A percentile compares a stretch with the other conserved stretches of the same genome.
Evolutionary conservation across 768 basidiomycete species (phyloP).

Genomic region (Fistulinella prunicolor): DNA sequence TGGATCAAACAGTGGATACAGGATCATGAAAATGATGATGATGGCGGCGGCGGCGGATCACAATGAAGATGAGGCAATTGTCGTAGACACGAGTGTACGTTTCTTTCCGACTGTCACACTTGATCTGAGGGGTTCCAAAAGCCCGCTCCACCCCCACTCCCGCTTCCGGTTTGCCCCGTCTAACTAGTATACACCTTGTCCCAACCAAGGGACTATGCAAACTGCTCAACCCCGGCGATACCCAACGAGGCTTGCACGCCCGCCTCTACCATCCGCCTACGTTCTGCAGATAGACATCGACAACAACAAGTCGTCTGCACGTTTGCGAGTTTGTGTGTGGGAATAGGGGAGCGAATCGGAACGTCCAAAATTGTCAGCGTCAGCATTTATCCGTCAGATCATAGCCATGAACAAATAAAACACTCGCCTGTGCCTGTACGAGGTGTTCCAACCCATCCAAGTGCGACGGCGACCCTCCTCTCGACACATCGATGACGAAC

Average conservation of each 20-base stretch:
- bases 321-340: too few relatives aligned
- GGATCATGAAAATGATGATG: slow-evolving; percentile 16
- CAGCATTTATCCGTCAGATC: not conserved
- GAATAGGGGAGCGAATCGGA: too few relatives aligned
- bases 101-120: too few relatives aligned
- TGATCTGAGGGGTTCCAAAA: too few relatives aligned
- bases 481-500: not conserved
- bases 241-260: slow-evolving; percentile 10
- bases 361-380: too few relatives aligned
- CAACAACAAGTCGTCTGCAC: not conserved
- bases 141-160: too few relatives aligned
- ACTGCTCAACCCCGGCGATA: not conserved
- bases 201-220: not conserved
- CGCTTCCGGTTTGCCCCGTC: too few relatives aligned
- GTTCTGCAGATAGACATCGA: not conserved
- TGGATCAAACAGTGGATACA: slow-evolving; percentile 82
- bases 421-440: too few relatives aligned
- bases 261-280: not conserved
- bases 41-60: not conserved
- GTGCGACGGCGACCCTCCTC: not conserved
- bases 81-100: too few relatives aligned
- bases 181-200: not conserved
- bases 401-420: too few relatives aligned
- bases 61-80: not conserved
- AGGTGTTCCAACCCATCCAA: not conserved